A percentile compares a stretch with the other conserved stretches of the same genome.
These are phyloP conservation scores for Nicotiana sylvestris DNA, from an alignment of 257 asterid species.

Conservation along the genomic window DNA sequence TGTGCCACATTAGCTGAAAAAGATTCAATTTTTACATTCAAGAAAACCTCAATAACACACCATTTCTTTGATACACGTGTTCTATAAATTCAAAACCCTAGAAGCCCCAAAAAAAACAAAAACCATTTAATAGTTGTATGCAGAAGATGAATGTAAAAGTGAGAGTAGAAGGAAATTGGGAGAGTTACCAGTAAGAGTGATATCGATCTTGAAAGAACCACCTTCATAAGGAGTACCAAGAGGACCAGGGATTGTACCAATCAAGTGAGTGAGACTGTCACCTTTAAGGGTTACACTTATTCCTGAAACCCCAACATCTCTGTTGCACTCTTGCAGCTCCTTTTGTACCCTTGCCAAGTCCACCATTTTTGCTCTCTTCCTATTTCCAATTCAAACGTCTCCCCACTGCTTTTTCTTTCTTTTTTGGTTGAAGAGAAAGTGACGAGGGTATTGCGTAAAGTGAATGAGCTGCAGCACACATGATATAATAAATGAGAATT, in stretches of 20 bases:
- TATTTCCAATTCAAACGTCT: background rate
- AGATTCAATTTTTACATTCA: background rate
- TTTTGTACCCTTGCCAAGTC: constrained; percentile 90
- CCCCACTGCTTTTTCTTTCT: background rate
- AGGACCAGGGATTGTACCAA: constrained; percentile 93
- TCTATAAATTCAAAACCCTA: background rate
- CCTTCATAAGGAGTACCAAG: constrained; percentile 91
- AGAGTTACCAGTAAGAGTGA: constrained; percentile 60
- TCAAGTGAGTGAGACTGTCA: constrained; percentile 64
- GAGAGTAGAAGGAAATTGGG: background rate
- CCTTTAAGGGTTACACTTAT: constrained; percentile 59
- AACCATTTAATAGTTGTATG: background rate
- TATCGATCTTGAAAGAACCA: constrained; percentile 89
- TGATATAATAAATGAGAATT: background rate
- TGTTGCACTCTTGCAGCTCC: constrained; percentile 83
- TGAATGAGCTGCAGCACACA: background rate
- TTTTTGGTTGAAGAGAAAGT: background rate
- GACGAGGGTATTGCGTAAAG: background rate
- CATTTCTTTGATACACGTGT: background rate
- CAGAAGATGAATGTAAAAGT: background rate
- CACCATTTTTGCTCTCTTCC: constrained; percentile 33
- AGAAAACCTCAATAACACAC: background rate
- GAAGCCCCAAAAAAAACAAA: background rate
- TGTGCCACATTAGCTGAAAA: background rate
- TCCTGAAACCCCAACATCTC: constrained; percentile 74